Conservation (phyloP, 2,329 filamentous ascomycete genomes). For the Trichoderma pleuroti region DNA sequence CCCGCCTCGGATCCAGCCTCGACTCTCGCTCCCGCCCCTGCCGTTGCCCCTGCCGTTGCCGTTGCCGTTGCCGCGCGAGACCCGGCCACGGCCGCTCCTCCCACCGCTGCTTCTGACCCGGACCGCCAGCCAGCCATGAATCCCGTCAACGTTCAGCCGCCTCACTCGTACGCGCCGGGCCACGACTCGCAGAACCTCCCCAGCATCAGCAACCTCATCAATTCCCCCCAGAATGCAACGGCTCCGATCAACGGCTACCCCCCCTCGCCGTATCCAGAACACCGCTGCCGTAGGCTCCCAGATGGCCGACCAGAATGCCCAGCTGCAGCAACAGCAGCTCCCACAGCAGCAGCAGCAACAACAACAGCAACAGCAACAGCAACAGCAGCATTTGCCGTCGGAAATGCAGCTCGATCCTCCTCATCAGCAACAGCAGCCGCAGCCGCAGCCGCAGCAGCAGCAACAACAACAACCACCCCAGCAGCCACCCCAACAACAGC, state of each 20-base stretch:
- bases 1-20: not conserved
- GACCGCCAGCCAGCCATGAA: slow-evolving; percentile 34
- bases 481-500: slow-evolving; percentile 25
- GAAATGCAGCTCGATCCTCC: slow-evolving; percentile 14
- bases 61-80: slow-evolving; percentile 2
- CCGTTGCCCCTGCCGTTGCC: not conserved
- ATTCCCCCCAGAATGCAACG: slow-evolving; percentile 49
- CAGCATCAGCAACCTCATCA: slow-evolving; percentile 80
- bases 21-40: slow-evolving; percentile 18
- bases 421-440: slow-evolving; percentile 23
- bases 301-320: slow-evolving; percentile 17
- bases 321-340: slow-evolving; percentile 21
- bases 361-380: slow-evolving; percentile 1
- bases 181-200: slow-evolving; percentile 66
- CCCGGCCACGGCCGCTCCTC: slow-evolving; percentile 5
- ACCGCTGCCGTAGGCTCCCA: slow-evolving; percentile 21
- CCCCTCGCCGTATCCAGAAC: slow-evolving; percentile 17
- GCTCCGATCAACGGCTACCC: slow-evolving; percentile 31
- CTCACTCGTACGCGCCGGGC: slow-evolving; percentile 27
- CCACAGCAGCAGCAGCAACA: slow-evolving; percentile 33
- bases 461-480: slow-evolving; percentile 29
- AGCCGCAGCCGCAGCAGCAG: not conserved
- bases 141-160: slow-evolving; percentile 29
- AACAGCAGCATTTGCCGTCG: slow-evolving; percentile 29
- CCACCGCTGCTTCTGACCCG: slow-evolving; percentile 25